Base-by-base conservation (phyloP, 1,284 basidiomycete species). In the Singerocomus rubriflavus region DNA sequence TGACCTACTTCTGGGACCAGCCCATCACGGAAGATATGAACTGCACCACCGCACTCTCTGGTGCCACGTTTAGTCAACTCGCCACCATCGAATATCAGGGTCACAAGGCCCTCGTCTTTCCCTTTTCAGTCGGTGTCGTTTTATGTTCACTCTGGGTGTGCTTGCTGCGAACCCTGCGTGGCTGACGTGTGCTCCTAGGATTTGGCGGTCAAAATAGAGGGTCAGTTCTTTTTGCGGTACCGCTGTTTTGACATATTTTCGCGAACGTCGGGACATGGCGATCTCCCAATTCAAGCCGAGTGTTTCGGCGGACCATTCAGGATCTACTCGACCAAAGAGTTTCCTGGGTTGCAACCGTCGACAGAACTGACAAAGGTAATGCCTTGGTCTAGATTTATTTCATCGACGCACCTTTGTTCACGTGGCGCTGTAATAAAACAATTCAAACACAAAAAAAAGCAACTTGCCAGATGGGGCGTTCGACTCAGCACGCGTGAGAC, bases 251-350 rank as follows among this genome's bases (percentile, higher is more conserved):
- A 88, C 61, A 71, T 87, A 34, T 83, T 81, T 64, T 81, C 80
- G 45, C 68, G 60, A 14, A 57, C 55, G 4, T 54, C 53, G 13
- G 59, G 57, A 6, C 55, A 62, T 9, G 54, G 55, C 5, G 70
- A 73, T 42, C 67, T 76, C 0, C 75, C 76, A 6, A 75, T 89
- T 16, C 79, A 86, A 57, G 84, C 85, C 1, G 84, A 88, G 64
- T 84, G 82, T 59, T 85, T 79, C 47, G 86, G 87, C 8, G 82
- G 82, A 0, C 54, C 72, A 1, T 90, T 90, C 65, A 78, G 77
- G 17, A 78, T 90, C 0, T 90, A 86, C 60, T 87, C 86, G 21
- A 89, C 88, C 0, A 90, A 90, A 59, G 84, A 87, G 62, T 90
- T 90, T 61, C 88, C 88, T 0, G 86, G 87, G 2, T 66, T 90